phyloP scores from a whole-genome alignment of 2,329 filamentous ascomycete species.

The Talaromyces marneffei region DNA sequence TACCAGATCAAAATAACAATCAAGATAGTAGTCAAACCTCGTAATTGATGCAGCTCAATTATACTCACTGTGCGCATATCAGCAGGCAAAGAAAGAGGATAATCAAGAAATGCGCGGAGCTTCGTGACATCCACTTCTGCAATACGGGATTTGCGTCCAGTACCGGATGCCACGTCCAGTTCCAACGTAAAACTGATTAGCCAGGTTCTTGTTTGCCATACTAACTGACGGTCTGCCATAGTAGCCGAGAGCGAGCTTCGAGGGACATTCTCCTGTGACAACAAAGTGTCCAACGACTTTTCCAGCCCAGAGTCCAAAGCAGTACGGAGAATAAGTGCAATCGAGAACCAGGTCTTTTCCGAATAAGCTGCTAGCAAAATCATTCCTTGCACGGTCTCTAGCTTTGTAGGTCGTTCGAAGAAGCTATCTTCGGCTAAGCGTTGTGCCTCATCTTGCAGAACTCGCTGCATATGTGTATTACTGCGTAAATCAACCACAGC shows the following conservation, averaged over 20 bases:
- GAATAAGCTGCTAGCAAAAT: slow-evolving; percentile 32
- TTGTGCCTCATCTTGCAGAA: slow-evolving; percentile 33
- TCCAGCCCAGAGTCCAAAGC: slow-evolving; percentile 31
- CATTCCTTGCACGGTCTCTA: slow-evolving; percentile 34
- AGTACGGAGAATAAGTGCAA: slow-evolving; percentile 31
- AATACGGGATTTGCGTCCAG: slow-evolving; percentile 31
- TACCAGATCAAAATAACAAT: neutral
- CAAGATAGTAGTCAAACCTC: slow-evolving; percentile 18
- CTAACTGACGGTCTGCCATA: slow-evolving; percentile 30
- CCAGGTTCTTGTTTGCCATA: slow-evolving; percentile 33
- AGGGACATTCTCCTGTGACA: slow-evolving; percentile 27
- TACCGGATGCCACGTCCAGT: slow-evolving; percentile 31
- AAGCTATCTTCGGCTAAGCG: slow-evolving; percentile 33
- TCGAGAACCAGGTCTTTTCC: slow-evolving; percentile 35
- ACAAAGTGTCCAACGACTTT: slow-evolving; percentile 29
- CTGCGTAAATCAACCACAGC: slow-evolving; percentile 28
- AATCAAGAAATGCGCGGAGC: slow-evolving; percentile 30
- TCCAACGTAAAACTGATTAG: slow-evolving; percentile 32
- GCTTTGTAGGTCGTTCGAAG: slow-evolving; percentile 32
- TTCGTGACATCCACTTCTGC: slow-evolving; percentile 30
- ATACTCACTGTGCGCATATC: slow-evolving; percentile 33
- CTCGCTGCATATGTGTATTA: slow-evolving; percentile 30
- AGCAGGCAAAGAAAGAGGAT: slow-evolving; percentile 30
- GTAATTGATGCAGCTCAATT: slow-evolving; percentile 32
- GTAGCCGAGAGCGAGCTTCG: slow-evolving; percentile 31